Evolutionary conservation across 441 rosid genomes (phyloP), one percentile per base, ranked within the genome.

Genomic region (Brassica balearica): DNA sequence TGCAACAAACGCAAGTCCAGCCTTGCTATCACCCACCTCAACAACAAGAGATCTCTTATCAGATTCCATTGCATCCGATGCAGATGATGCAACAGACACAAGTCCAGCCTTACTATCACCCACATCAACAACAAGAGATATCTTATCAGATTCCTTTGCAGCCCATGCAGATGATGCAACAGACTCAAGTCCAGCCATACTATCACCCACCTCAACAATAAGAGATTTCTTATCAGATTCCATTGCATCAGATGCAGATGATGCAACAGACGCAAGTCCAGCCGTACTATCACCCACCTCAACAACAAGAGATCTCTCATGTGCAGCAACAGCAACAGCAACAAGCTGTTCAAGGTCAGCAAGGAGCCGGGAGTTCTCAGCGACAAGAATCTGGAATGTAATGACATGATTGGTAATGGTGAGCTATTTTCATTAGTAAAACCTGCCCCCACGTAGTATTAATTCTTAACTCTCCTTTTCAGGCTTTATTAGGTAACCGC

Each of bases 401-500:
- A 58, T 84, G 92, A 63, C 91, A 92, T 1, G 29, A 25, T 25
- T 25, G 19, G 19, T 17, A 17, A 17, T 17, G 19, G 19, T 17
- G 19, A 17, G 19, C 19, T 17, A 17, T 17, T 17, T 17, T 17
- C 19, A 17, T 17, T 17, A 17, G 19, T 17, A 17, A 17, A 17
- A 17, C 19, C 19, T 17, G 19, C 19, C 19, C 19, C 19, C 19
- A 17, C 19, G 19, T 17, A 17, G 19, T 17, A 17, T 17, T 17
- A 17, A 17, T 17, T 17, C 20, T 67, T 77, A 14, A 72, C 15
- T 66, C 69, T 73, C 59, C 78, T 83, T 78, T 34, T 8, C 91
- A 93, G 99, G 81, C 97, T 79, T 82, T 96, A 67, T 80, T 96
- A 84, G 88, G 93, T 56, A 92, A 96, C 86, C 89, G 93, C 36